Evolutionary conservation across 805 yeast genomes (phyloP).

Genomic region (Kuraishia ogatae): DNA sequence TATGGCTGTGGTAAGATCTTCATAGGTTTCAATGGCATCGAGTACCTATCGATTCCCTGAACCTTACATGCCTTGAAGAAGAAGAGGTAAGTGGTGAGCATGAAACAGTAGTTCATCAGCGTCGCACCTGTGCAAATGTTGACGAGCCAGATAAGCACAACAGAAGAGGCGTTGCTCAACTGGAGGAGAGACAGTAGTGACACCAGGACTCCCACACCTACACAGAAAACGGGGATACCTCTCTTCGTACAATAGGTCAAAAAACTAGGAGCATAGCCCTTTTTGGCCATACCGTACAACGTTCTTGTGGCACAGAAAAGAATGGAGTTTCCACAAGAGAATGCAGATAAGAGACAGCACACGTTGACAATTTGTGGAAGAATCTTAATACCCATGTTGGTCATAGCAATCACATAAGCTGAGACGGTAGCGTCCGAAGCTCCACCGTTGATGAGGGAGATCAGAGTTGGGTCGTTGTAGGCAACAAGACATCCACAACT

Average conservation of each 20-base stretch:
- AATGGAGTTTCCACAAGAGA: conserved; percentile 41
- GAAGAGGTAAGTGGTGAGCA: conserved; percentile 49
- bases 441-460: conserved; percentile 22
- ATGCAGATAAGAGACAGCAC: conserved; percentile 32
- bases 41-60: conserved; percentile 39
- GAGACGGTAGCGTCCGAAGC: conserved; percentile 40
- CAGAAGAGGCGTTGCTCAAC: conserved; percentile 45
- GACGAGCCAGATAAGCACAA: conserved; percentile 65
- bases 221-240: conserved; percentile 40
- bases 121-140: conserved; percentile 67
- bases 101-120: conserved; percentile 48
- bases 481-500: conserved; percentile 37
- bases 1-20: conserved; percentile 40
- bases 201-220: conserved; percentile 30
- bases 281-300: conserved; percentile 35
- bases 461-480: conserved; percentile 29
- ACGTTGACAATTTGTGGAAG: conserved; percentile 38
- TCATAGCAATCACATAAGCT: conserved; percentile 42
- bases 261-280: conserved; percentile 35
- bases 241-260: conserved; percentile 31
- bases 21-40: conserved; percentile 44
- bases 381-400: conserved; percentile 30
- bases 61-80: conserved; percentile 51
- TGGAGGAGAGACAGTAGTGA: conserved; percentile 39
- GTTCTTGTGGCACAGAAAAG: conserved; percentile 38